These are phyloP conservation scores for Diplodia sapinea DNA, from an alignment of 2,329 filamentous ascomycete species.

Conservation along the genomic window DNA sequence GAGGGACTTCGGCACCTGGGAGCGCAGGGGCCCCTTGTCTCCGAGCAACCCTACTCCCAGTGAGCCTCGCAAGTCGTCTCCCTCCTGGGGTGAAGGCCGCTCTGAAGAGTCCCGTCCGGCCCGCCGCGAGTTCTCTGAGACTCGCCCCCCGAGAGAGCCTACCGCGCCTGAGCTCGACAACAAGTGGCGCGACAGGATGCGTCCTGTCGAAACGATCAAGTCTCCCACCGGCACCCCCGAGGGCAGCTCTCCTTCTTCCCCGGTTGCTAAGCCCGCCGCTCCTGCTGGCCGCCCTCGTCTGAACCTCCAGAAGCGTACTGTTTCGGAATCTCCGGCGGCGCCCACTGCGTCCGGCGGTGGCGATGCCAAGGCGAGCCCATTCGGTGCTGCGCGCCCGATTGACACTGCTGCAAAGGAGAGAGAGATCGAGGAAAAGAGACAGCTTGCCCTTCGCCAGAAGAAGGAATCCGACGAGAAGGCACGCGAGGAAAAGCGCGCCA, in stretches of 20 bases:
- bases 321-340: conserved; percentile 71
- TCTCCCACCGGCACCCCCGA: conserved; percentile 73
- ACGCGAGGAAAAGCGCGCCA: conserved; percentile 68
- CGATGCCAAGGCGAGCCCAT: conserved; percentile 87
- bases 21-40: conserved; percentile 89
- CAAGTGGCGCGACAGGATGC: conserved; percentile 92
- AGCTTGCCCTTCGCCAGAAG: conserved; percentile 77
- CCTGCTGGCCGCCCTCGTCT: conserved; percentile 76
- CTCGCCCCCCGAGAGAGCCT: conserved; percentile 70
- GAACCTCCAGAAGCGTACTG: conserved; percentile 89
- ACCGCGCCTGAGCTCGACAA: conserved; percentile 92
- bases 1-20: conserved; percentile 88
- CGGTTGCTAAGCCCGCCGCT: conserved; percentile 65
- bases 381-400: conserved; percentile 91
- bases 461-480: conserved; percentile 85
- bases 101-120: conserved; percentile 80
- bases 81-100: conserved; percentile 74
- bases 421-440: conserved; percentile 86
- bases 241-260: conserved; percentile 75
- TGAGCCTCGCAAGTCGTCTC: conserved; percentile 63
- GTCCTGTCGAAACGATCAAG: conserved; percentile 71
- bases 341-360: conserved; percentile 50
- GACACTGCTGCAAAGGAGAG: conserved; percentile 89
- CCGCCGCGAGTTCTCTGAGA: conserved; percentile 65
- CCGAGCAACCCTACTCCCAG: conserved; percentile 60